Percentiles rank a stretch among this genome's conserved stretches.
These are phyloP conservation scores for Collybiopsis confluens DNA, from an alignment of 768 basidiomycete species.

Conservation along the genomic window DNA sequence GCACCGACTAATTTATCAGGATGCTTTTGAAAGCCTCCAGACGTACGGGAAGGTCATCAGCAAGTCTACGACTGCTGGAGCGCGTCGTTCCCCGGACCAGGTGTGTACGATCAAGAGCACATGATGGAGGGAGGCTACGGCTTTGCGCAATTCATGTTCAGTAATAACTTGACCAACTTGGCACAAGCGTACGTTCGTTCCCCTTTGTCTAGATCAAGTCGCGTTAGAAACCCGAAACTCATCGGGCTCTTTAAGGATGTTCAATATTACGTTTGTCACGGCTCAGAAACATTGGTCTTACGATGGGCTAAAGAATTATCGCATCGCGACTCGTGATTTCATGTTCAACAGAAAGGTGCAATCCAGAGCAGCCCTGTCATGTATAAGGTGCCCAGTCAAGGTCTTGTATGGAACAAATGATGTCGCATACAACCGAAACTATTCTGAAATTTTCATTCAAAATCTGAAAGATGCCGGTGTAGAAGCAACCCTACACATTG, in stretches of 20 bases:
- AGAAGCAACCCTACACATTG: constrained; percentile 15
- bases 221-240: not conserved
- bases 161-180: not conserved
- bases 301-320: constrained; percentile 2
- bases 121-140: constrained; percentile 13
- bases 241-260: not conserved
- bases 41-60: constrained; percentile 13
- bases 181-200: constrained; percentile 9
- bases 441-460: constrained; percentile 13
- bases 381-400: constrained; percentile 19
- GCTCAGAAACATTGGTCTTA: constrained; percentile 4
- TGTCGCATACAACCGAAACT: constrained; percentile 18
- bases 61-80: constrained; percentile 13
- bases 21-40: constrained; percentile 4
- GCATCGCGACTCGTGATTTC: constrained; percentile 7
- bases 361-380: constrained; percentile 3
- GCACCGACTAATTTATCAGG: no score
- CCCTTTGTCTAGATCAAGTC: not conserved
- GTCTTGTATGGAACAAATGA: constrained; percentile 23
- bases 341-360: constrained; percentile 9
- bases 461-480: constrained; percentile 20
- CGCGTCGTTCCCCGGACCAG: constrained; percentile 1
- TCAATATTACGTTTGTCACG: not conserved
- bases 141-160: constrained; percentile 14
- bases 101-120: constrained; percentile 3